phyloP scores from a whole-genome alignment of 2,329 filamentous ascomycete species.

The Sphaerulina vaccinii region DNA sequence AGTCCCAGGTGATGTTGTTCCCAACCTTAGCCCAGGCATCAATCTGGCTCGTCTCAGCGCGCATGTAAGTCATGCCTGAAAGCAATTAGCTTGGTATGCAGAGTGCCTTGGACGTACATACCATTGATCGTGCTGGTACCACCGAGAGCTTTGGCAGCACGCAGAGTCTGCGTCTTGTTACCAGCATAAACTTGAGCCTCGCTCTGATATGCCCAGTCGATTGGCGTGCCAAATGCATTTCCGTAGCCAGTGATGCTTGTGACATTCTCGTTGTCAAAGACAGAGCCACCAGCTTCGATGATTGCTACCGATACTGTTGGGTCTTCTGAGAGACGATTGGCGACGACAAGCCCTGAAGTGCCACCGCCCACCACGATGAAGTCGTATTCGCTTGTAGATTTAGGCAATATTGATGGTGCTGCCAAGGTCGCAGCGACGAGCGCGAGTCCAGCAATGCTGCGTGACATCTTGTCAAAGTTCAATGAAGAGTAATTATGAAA shows the following conservation, averaged over 20 bases:
- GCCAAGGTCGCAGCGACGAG: slow-evolving; percentile 1
- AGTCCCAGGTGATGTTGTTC: slow-evolving; percentile 36
- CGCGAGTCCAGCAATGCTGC: background rate
- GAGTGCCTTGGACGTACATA: background rate
- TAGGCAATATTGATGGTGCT: background rate
- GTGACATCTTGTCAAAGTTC: background rate
- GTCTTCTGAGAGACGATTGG: slow-evolving; percentile 32
- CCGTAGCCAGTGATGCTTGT: slow-evolving; percentile 47
- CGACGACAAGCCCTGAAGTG: slow-evolving; percentile 32
- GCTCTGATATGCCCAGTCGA: slow-evolving; percentile 29
- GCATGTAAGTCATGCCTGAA: slow-evolving; percentile 26
- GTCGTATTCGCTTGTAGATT: slow-evolving; percentile 19
- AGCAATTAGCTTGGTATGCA: background rate
- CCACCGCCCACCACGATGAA: slow-evolving; percentile 35
- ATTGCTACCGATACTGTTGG: slow-evolving; percentile 35
- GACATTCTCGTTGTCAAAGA: slow-evolving; percentile 19
- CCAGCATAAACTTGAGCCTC: slow-evolving; percentile 22
- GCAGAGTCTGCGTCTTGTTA: slow-evolving; percentile 17
- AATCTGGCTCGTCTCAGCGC: slow-evolving; percentile 21
- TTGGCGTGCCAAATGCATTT: slow-evolving; percentile 33
- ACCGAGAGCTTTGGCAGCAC: slow-evolving; percentile 40
- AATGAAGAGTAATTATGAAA: background rate
- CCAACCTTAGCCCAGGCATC: slow-evolving; percentile 39
- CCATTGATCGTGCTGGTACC: slow-evolving; percentile 43
- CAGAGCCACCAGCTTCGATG: slow-evolving; percentile 17